Base-by-base conservation (phyloP, 176 grass and related monocot species). In the Luzula sylvatica region DNA sequence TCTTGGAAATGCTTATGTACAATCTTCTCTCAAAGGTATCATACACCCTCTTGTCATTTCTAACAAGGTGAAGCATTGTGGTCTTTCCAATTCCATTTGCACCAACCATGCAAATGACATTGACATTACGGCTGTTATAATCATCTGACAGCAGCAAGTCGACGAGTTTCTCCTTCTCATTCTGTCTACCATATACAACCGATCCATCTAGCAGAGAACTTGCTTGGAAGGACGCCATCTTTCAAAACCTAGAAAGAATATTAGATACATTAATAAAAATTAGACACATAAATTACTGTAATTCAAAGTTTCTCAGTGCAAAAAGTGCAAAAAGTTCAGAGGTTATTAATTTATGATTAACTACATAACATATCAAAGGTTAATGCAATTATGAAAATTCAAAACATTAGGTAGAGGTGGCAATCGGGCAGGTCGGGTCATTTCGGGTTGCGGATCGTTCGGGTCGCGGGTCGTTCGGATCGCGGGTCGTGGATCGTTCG, bases 51-150 rank as follows among this genome's bases (percentile, higher is more conserved):
- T 51, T 23, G 17, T 51, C 47, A 51, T 23, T 51, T 14, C 21
- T 21, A 51, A 51, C 21, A 20, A 51, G 47, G 4, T 51, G 47
- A 51, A 1, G 19, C 4, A 51, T 0, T 21, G 19, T 51, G 17
- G 47, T 51, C 15, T 51, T 51, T 18, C 47, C 47, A 51, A 51
- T 51, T 11, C 47, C 47, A 23, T 23, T 51, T 4, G 17, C 15
- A 51, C 47, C 19, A 51, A 51, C 47, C 11, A 51, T 51, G 47
- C 47, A 51, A 12, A 51, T 23, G 30, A 51, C 47, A 51, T 14
- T 51, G 47, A 51, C 11, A 51, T 19, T 19, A 9, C 0, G 17
- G 17, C 47, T 51, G 19, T 51, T 51, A 23, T 21, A 24, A 51
- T 51, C 47, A 51, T 51, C 15, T 51, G 47, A 14, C 47, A 51